Percentiles rank a stretch among this genome's conserved stretches.
These are phyloP conservation scores for Colletotrichum liaoningense DNA, from an alignment of 2,329 filamentous ascomycete genomes.

Conservation along the genomic window DNA sequence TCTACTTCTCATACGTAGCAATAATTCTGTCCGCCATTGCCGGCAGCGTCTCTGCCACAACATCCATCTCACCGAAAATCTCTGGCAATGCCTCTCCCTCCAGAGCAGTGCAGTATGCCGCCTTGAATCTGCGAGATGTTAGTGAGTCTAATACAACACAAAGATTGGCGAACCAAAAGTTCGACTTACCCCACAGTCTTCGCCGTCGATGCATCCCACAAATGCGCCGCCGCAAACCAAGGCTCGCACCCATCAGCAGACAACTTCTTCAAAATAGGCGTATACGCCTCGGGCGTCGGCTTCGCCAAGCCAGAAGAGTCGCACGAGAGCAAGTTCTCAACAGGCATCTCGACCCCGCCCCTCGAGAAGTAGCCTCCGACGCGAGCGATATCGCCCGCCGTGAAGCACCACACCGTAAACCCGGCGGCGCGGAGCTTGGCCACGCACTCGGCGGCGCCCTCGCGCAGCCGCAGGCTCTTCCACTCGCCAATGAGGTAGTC, in stretches of 20 bases:
- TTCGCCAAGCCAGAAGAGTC: conserved; percentile 61
- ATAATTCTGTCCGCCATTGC: conserved; percentile 59
- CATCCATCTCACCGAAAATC: conserved; percentile 63
- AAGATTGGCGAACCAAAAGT: no score
- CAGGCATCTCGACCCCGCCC: conserved; percentile 60
- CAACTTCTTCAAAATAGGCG: conserved; percentile 54
- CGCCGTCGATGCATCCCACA: conserved; percentile 69
- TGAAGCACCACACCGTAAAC: conserved; percentile 66
- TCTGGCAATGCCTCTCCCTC: conserved; percentile 24
- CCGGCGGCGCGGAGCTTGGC: conserved; percentile 54
- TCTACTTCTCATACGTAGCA: conserved; percentile 34
- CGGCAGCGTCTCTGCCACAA: conserved; percentile 57
- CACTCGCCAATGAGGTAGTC: conserved; percentile 53
- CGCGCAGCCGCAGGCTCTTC: conserved; percentile 47
- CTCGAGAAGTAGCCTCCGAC: conserved; percentile 63
- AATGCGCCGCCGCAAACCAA: conserved; percentile 70
- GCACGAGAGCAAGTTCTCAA: conserved; percentile 63
- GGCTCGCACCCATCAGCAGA: conserved; percentile 46
- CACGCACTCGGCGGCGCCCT: conserved; percentile 55
- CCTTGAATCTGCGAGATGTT: conserved; percentile 51
- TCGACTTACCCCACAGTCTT: conserved; percentile 52
- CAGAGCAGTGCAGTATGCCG: conserved; percentile 59
- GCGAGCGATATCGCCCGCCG: conserved; percentile 60
- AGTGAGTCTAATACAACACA: background rate
- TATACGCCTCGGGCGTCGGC: conserved; percentile 60